A percentile compares a stretch with the other conserved stretches of the same genome.
phyloP scores from a whole-genome alignment of 306 rosid species.

The Herpetospermum pedunculosum region DNA sequence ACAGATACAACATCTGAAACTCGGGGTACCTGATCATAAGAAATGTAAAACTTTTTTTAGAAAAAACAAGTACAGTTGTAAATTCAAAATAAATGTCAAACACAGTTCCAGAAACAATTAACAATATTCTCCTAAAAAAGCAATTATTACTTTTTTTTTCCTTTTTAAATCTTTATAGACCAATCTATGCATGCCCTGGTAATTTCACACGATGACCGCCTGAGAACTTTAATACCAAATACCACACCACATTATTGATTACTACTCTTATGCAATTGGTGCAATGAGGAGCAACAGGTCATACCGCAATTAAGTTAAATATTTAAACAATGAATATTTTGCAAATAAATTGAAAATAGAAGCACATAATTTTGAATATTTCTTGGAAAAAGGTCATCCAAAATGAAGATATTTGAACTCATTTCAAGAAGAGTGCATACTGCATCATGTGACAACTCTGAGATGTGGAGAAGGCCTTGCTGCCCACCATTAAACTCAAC shows the following conservation, averaged over 20 bases:
- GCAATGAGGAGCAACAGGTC: too few relatives aligned
- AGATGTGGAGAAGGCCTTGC: conserved; percentile 92
- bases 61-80: background rate
- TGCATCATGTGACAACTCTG: conserved; percentile 77
- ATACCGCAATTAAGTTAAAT: background rate
- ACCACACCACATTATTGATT: background rate
- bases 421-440: conserved; percentile 26
- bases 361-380: background rate
- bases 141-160: too few relatives aligned
- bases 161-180: too few relatives aligned
- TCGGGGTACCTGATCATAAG: conserved; percentile 50
- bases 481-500: conserved; percentile 95
- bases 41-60: conserved; percentile 1
- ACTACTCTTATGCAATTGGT: too few relatives aligned
- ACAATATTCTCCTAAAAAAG: too few relatives aligned
- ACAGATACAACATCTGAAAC: conserved; percentile 64
- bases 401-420: background rate
- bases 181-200: too few relatives aligned
- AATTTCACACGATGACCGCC: too few relatives aligned
- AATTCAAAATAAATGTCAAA: background rate
- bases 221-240: background rate
- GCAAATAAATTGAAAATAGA: background rate
- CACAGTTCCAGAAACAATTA: background rate
- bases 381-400: background rate
- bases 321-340: background rate